These are phyloP conservation scores for Artemisia annua DNA, from an alignment of 129 eudicot genomes.

Conservation along the genomic window DNA sequence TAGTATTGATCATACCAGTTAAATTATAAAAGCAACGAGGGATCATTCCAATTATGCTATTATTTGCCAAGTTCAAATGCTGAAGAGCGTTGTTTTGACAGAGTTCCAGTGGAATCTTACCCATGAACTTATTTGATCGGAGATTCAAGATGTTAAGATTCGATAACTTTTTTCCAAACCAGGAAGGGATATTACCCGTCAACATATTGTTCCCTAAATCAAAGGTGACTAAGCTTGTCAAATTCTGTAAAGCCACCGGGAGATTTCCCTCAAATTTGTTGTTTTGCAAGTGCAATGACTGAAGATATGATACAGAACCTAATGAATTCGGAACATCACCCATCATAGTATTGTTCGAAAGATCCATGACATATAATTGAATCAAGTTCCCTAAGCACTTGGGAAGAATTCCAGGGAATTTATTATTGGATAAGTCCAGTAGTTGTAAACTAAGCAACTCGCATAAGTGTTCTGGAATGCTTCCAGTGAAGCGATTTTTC, in stretches of 20 bases:
- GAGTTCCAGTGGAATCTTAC: constrained; percentile 4
- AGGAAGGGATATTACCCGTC: constrained; percentile 4
- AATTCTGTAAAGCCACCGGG: constrained; percentile 1
- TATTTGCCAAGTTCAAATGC: background rate
- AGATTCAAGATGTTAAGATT: background rate
- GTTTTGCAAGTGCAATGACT: background rate
- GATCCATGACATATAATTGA: background rate
- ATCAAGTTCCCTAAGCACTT: constrained; percentile 1
- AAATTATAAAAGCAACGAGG: background rate
- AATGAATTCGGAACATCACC: background rate
- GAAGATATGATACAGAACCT: background rate
- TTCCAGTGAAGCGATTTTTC: constrained; percentile 1
- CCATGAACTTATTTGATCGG: constrained; percentile 3
- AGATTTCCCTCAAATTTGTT: background rate
- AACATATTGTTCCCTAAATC: constrained; percentile 2
- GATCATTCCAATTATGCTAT: constrained; percentile 1
- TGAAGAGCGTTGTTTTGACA: background rate
- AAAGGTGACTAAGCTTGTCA: constrained; percentile 6
- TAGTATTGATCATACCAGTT: background rate
- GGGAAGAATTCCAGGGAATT: background rate
- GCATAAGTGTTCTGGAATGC: constrained; percentile 1
- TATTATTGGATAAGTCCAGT: background rate
- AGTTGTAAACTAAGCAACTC: background rate
- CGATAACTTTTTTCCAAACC: constrained; percentile 3
- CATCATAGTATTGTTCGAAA: background rate